Evolutionary conservation across 129 eudicot species (phyloP), one percentile per base, ranked within the genome.

Genomic region (Calendula officinalis): DNA sequence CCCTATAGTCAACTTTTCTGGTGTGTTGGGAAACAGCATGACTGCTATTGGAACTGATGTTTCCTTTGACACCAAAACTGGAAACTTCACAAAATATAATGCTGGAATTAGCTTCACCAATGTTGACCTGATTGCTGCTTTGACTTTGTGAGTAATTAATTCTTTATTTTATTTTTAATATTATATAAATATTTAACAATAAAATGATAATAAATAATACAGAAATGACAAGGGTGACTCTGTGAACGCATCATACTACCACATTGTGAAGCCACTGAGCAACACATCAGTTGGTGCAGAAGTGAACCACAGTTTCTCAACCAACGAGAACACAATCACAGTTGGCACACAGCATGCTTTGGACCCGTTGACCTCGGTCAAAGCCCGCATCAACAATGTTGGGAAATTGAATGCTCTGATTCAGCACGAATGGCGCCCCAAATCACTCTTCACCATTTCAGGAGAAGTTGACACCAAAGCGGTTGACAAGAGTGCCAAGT

Each of bases 381-480:
- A 45, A 15, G 50, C 13, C 6, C 50, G 50, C 14, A 15, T 45
- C 0, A 45, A 45, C 50, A 45, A 45, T 15, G 12, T 45, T 45
- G 50, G 50, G 13, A 12, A 15, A 15, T n/a, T 15, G 13, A 45
- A 15, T 45, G 50, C 16, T 3, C 50, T 45, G 2, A 45, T 45
- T 15, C 50, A 45, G 16, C 50, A 45, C 50, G 50, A 45, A 15
- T 45, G 50, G 50, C 50, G 50, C 3, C 50, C 50, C 12, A 45
- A 45, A 15, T 45, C 50, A n/a, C 50, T 45, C 13, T 45, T 45
- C 50, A 45, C 50, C 50, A n/a, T 45, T 45, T 45, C 50, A 45
- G 50, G 50, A 45, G 50, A 45, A 45, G 50, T 45, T 15, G 50
- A 45, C 50, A 45, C 50, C 5, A 45, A 45, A 5, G 50, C 50